Conservation (phyloP, 441 rosid species). For the Jatropha multifida region DNA sequence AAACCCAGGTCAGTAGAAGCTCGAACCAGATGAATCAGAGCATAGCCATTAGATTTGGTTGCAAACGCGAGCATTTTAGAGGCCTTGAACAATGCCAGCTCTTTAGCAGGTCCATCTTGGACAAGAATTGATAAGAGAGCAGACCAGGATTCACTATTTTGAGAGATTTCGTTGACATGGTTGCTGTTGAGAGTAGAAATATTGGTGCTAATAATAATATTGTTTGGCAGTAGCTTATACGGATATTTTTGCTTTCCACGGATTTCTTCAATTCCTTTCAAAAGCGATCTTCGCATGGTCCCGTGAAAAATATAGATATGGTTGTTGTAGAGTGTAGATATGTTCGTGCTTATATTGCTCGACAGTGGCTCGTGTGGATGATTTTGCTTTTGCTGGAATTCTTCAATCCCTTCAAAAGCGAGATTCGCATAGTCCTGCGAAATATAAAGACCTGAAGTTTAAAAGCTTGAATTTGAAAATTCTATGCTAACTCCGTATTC, state of each 20-base stretch:
- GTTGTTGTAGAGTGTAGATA: neutral
- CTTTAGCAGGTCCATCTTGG: slow-evolving; percentile 20
- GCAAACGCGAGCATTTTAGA: slow-evolving; percentile 34
- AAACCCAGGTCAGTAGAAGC: slow-evolving; percentile 47
- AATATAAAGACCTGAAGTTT: no score
- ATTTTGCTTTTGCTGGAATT: no score
- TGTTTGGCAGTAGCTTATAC: neutral
- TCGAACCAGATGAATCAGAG: slow-evolving; percentile 52
- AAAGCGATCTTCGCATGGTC: slow-evolving; percentile 25
- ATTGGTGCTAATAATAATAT: slow-evolving; percentile 1
- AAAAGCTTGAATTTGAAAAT: no score
- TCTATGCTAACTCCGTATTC: no score
- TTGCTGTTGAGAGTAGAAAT: neutral
- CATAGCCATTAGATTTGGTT: slow-evolving; percentile 34
- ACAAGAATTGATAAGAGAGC: slow-evolving; percentile 21
- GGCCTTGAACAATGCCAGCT: slow-evolving; percentile 26
- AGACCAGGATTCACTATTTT: slow-evolving; percentile 18
- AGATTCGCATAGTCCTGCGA: no score
- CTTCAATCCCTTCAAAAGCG: no score
- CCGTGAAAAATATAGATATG: neutral
- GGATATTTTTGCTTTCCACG: slow-evolving; percentile 15
- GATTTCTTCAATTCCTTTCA: slow-evolving; percentile 15
- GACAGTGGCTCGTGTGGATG: no score
- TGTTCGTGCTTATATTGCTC: no score
- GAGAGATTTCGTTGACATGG: neutral